Percentiles rank a stretch among this genome's conserved stretches.
These are phyloP conservation scores for Phytophthora tentaculata DNA, from an alignment of 352 stramenopile species.

Conservation along the genomic window DNA sequence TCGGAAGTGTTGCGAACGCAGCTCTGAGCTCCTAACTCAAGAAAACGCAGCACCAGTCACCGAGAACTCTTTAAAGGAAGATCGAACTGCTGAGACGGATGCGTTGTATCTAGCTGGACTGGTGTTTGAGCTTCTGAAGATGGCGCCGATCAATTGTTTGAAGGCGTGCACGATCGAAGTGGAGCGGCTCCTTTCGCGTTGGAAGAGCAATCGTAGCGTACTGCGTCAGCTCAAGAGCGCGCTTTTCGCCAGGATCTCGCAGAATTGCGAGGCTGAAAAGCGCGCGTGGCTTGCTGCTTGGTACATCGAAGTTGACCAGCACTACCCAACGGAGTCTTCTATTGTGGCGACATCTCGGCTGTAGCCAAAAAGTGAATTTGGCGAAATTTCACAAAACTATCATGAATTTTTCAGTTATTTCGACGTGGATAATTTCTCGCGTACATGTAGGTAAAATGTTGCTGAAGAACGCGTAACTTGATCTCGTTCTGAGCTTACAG, in stretches of 20 bases:
- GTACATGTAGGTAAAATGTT: conserved; percentile 14
- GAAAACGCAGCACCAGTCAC: conserved; percentile 4
- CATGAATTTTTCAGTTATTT: conserved; percentile 3
- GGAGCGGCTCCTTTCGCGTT: conserved; percentile 42
- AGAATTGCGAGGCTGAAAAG: conserved; percentile 67
- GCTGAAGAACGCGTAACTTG: conserved; percentile 7
- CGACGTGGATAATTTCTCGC: not conserved
- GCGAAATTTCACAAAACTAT: too few species aligned
- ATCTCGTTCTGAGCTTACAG: conserved; percentile 43
- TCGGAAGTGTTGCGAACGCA: conserved; percentile 47
- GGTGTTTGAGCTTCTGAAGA: conserved; percentile 71
- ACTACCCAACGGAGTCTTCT: conserved; percentile 32
- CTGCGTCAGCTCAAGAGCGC: conserved; percentile 43
- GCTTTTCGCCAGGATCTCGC: conserved; percentile 53
- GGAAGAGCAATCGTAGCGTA: conserved; percentile 22
- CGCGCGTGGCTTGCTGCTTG: conserved; percentile 67
- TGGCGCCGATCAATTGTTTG: conserved; percentile 56
- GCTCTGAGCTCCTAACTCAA: conserved; percentile 36
- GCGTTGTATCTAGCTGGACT: conserved; percentile 59
- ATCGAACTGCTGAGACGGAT: conserved; percentile 21
- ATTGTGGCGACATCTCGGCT: conserved; percentile 23
- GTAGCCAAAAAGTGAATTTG: conserved; percentile 12
- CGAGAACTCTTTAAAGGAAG: too few species aligned
- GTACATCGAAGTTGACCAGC: conserved; percentile 56
- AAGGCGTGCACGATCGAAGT: conserved; percentile 44